Conservation (phyloP, 352 stramenopile genomes). For the Globisporangium echinulatum region DNA sequence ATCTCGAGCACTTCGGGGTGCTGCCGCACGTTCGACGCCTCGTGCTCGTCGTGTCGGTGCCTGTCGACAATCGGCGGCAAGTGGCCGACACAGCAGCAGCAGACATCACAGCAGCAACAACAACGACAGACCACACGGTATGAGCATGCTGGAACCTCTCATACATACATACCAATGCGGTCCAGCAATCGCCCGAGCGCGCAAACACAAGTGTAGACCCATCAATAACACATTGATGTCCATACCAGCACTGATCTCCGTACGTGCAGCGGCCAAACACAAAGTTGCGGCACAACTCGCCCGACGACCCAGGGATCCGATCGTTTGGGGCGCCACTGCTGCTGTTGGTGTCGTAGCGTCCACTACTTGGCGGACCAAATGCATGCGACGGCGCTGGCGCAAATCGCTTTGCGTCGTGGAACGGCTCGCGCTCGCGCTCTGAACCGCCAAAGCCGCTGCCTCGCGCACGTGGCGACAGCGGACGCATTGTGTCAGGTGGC, state of each 20-base stretch:
- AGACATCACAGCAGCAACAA: too few relatives aligned
- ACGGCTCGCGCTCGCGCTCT: constrained; percentile 4
- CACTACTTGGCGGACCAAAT: neutral
- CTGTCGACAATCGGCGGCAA: constrained; percentile 13
- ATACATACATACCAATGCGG: too few relatives aligned
- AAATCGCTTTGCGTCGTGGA: constrained; percentile 13
- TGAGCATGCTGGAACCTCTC: too few relatives aligned
- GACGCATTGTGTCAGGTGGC: neutral
- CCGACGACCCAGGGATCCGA: constrained; percentile 31
- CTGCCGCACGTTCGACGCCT: neutral
- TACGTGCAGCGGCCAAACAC: constrained; percentile 58
- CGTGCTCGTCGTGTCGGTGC: constrained; percentile 48
- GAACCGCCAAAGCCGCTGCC: neutral
- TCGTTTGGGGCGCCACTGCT: constrained; percentile 9
- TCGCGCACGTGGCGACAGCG: neutral
- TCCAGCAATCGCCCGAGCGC: too few relatives aligned
- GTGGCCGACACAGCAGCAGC: too few relatives aligned
- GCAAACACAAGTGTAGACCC: too few relatives aligned
- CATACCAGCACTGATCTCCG: constrained; percentile 81
- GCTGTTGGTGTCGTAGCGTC: constrained; percentile 5
- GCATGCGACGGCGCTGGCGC: neutral
- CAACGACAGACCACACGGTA: too few relatives aligned
- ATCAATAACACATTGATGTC: neutral
- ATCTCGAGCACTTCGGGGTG: constrained; percentile 33
- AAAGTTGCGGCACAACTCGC: constrained; percentile 77